Evolutionary conservation across 1,139 yeast species (phyloP).

Genomic region (Yamadazyma oceani): DNA sequence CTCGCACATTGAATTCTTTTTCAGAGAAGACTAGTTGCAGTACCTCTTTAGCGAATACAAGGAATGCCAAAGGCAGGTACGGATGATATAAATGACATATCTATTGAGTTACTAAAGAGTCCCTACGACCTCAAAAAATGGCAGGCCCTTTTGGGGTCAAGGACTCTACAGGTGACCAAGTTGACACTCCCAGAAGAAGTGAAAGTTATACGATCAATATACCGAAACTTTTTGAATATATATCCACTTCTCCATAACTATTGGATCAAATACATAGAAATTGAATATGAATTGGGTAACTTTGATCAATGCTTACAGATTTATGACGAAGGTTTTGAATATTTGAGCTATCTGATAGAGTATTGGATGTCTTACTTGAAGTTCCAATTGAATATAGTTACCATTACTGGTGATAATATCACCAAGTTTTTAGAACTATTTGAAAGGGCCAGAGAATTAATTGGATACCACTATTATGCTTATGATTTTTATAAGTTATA

Average conservation of each 20-base stretch:
- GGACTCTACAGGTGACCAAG: constrained; percentile 40
- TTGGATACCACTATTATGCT: constrained; percentile 75
- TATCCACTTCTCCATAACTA: constrained; percentile 76
- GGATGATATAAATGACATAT: constrained; percentile 9
- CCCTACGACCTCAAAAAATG: constrained; percentile 51
- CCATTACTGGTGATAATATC: constrained; percentile 19
- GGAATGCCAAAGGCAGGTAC: neutral
- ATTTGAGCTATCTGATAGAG: constrained; percentile 57
- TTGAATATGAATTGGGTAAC: constrained; percentile 62
- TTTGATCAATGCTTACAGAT: constrained; percentile 48
- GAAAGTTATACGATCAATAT: constrained; percentile 48
- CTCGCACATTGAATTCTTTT: too few species aligned
- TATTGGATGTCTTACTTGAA: constrained; percentile 73
- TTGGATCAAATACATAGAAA: constrained; percentile 74
- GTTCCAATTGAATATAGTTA: constrained; percentile 48
- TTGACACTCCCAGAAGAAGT: constrained; percentile 40
- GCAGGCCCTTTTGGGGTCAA: constrained; percentile 45
- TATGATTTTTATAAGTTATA: constrained; percentile 78
- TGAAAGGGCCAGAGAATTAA: constrained; percentile 57
- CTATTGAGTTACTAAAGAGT: constrained; percentile 33
- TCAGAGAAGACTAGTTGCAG: too few species aligned
- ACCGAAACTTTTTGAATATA: constrained; percentile 54
- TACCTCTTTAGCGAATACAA: too few species aligned
- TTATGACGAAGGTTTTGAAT: constrained; percentile 53
- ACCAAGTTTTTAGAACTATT: constrained; percentile 37